Conservation (phyloP, 176 grass and related monocot species). For the Eragrostis curvula region DNA sequence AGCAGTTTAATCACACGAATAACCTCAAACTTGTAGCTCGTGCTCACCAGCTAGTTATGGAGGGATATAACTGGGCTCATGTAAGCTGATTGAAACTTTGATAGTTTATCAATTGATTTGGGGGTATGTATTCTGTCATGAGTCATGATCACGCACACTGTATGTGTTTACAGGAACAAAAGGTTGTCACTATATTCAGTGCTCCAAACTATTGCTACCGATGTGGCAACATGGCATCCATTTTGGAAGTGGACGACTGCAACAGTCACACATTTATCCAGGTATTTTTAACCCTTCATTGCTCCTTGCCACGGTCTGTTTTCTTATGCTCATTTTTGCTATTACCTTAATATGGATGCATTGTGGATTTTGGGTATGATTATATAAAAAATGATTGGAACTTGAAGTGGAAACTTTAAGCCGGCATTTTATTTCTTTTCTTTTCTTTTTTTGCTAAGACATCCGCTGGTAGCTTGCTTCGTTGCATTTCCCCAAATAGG, state of each 20-base stretch:
- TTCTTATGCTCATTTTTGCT: background rate
- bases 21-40: constrained; percentile 94
- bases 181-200: constrained; percentile 98
- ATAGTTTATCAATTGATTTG: constrained; percentile 14
- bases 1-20: constrained; percentile 97
- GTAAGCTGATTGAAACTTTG: constrained; percentile 56
- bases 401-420: constrained; percentile 3
- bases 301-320: background rate
- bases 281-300: constrained; percentile 48
- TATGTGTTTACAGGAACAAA: constrained; percentile 77
- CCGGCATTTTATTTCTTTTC: background rate
- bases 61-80: constrained; percentile 99
- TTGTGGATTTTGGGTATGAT: background rate
- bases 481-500: background rate
- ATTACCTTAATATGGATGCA: background rate
- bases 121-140: constrained; percentile 22
- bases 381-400: background rate
- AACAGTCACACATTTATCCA: constrained; percentile 91
- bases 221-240: constrained; percentile 97
- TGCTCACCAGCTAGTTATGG: constrained; percentile 98
- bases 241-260: constrained; percentile 98
- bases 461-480: background rate
- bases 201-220: constrained; percentile 99
- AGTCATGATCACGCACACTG: constrained; percentile 24
- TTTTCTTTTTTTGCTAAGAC: background rate